Evolutionary conservation across 768 basidiomycete genomes (phyloP).

Genomic region (Cytidiella melzeri): DNA sequence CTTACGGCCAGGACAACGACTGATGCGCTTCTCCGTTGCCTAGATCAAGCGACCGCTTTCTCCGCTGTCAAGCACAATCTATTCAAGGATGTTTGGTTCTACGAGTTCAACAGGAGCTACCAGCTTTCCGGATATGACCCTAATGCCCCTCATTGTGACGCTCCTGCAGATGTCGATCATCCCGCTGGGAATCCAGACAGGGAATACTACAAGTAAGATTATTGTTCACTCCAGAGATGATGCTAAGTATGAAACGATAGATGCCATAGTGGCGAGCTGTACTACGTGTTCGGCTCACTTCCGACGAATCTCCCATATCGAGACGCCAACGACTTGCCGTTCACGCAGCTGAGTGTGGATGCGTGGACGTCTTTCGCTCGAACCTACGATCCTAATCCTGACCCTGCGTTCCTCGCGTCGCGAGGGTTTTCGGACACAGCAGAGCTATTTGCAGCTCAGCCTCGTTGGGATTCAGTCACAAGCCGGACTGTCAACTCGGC

Average conservation of each 20-base stretch:
- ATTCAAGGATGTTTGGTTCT: conserved; percentile 37
- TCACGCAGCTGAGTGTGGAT: conserved; percentile 39
- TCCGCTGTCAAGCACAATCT: conserved; percentile 36
- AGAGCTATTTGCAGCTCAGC: conserved; percentile 22
- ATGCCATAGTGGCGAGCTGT: conserved; percentile 29
- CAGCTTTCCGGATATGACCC: conserved; percentile 37
- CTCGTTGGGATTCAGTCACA: conserved; percentile 32
- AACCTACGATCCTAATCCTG: conserved; percentile 42
- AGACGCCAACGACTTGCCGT: conserved; percentile 38
- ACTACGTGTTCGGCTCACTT: conserved; percentile 29
- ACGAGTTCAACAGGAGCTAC: conserved; percentile 43
- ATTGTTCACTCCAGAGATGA: neutral
- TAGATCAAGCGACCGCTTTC: conserved; percentile 44
- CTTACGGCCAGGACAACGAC: conserved; percentile 38
- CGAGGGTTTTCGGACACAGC: conserved; percentile 36
- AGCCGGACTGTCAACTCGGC: conserved; percentile 16
- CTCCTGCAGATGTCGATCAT: conserved; percentile 34
- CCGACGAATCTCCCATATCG: conserved; percentile 37
- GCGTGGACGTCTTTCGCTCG: conserved; percentile 43
- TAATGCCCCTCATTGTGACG: conserved; percentile 37
- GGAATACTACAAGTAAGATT: conserved; percentile 38
- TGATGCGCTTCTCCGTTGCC: conserved; percentile 40
- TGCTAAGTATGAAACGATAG: conserved; percentile 2
- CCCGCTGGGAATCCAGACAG: conserved; percentile 41
- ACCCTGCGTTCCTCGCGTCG: conserved; percentile 33